Evolutionary conservation across 2,329 filamentous ascomycete species (phyloP).

Genomic region (Pyrenophora graminea): DNA sequence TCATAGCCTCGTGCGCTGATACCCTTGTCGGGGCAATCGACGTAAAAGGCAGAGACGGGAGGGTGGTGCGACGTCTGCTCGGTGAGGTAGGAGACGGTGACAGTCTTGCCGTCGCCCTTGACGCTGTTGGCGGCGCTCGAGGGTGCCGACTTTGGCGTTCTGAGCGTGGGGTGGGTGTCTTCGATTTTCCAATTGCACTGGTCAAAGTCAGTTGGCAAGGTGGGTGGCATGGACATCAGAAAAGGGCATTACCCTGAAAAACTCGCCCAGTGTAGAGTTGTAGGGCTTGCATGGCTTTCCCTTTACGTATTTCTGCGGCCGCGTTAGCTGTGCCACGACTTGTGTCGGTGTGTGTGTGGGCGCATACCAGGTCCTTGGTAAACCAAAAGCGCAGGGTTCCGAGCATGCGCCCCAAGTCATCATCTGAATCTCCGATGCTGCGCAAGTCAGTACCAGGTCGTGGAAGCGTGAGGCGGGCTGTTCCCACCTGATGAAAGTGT

Average conservation of each 20-base stretch:
- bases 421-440: slow-evolving; percentile 84
- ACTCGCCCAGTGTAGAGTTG: slow-evolving; percentile 95
- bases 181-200: slow-evolving; percentile 95
- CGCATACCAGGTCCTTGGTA: slow-evolving; percentile 81
- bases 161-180: slow-evolving; percentile 69
- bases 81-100: slow-evolving; percentile 90
- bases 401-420: slow-evolving; percentile 90
- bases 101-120: slow-evolving; percentile 52
- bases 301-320: slow-evolving; percentile 86
- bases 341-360: not conserved
- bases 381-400: slow-evolving; percentile 97
- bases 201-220: slow-evolving; percentile 19
- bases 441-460: slow-evolving; percentile 42
- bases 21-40: slow-evolving; percentile 89
- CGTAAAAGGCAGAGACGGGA: slow-evolving; percentile 92
- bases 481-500: slow-evolving; percentile 73
- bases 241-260: slow-evolving; percentile 75
- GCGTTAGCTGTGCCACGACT: slow-evolving; percentile 22
- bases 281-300: slow-evolving; percentile 99
- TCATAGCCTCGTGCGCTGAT: slow-evolving; percentile 89
- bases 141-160: slow-evolving; percentile 49
- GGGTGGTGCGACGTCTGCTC: slow-evolving; percentile 98
- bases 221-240: not conserved
- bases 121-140: slow-evolving; percentile 44
- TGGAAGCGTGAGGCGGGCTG: not conserved